Conservation (phyloP, 176 grass and related monocot genomes). For the Oropetium thomaeum region DNA sequence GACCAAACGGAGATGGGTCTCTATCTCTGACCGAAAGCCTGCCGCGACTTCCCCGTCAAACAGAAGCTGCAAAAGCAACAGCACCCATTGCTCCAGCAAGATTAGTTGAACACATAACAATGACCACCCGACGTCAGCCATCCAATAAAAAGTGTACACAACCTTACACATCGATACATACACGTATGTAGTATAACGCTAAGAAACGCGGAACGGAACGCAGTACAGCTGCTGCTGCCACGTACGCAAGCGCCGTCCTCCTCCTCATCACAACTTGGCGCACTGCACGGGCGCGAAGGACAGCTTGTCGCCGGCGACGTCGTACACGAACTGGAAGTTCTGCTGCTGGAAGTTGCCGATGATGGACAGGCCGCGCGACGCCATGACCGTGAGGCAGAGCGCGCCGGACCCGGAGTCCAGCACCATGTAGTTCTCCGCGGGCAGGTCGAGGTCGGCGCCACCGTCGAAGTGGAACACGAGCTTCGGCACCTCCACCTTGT, state of each 20-base stretch:
- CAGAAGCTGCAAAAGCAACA: background rate
- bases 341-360: conserved; percentile 90
- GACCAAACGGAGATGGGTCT: background rate
- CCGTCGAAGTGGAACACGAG: conserved; percentile 73
- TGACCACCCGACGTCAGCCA: conserved; percentile 14
- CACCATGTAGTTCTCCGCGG: conserved; percentile 73
- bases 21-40: background rate
- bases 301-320: conserved; percentile 46
- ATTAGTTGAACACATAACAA: too few species aligned
- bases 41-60: background rate
- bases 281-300: conserved; percentile 69
- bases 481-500: conserved; percentile 57
- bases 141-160: too few species aligned
- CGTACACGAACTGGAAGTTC: conserved; percentile 85
- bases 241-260: too few species aligned
- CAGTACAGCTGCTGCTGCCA: too few species aligned
- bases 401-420: conserved; percentile 39
- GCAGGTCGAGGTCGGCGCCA: conserved; percentile 58
- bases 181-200: too few species aligned
- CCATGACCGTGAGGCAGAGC: conserved; percentile 64
- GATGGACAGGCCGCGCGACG: conserved; percentile 47
- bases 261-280: conserved; percentile 42
- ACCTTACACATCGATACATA: background rate
- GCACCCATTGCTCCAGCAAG: background rate
- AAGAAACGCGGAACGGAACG: too few species aligned